Conservation (phyloP, 2,329 filamentous ascomycete species). For the Alternaria angustiovoidea region DNA sequence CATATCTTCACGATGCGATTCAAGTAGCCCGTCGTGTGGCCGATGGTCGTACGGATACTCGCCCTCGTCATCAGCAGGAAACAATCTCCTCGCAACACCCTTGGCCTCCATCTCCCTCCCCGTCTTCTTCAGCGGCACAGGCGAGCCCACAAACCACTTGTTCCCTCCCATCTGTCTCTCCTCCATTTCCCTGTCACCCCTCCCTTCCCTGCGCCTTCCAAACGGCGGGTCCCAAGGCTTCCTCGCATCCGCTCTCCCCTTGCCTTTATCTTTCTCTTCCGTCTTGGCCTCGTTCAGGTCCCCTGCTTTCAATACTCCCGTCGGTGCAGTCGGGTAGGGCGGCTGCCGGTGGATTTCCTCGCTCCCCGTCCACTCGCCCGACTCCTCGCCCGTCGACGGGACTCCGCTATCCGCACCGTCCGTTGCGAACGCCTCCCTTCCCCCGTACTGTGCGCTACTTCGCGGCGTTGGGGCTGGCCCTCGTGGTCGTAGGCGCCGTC, state of each 20-base stretch:
- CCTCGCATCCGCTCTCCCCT: conserved; percentile 7
- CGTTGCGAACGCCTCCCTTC: conserved; percentile 1
- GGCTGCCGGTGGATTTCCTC: conserved; percentile 4
- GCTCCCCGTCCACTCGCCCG: background rate
- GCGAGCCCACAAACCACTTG: conserved; percentile 9
- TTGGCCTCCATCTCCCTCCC: conserved; percentile 3
- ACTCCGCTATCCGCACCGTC: conserved; percentile 19
- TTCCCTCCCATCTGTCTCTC: too few relatives aligned
- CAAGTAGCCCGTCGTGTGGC: background rate
- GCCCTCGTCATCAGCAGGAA: background rate
- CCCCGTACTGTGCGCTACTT: background rate
- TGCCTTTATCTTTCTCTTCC: background rate
- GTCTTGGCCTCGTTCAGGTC: background rate
- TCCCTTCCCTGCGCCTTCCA: conserved; percentile 8
- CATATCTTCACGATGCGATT: background rate
- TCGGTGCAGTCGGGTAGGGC: background rate
- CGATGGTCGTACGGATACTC: background rate
- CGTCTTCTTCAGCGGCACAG: background rate
- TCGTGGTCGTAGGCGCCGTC: conserved; percentile 13
- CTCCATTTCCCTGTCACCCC: background rate
- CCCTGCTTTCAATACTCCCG: background rate
- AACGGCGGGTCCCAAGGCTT: conserved; percentile 43
- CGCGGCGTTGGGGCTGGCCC: background rate
- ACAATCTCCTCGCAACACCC: background rate
- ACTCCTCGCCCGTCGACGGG: conserved; percentile 1